A percentile compares a stretch with the other conserved stretches of the same genome.
Evolutionary conservation across 257 asterid genomes (phyloP).

Genomic region (Scutellaria galericulata): DNA sequence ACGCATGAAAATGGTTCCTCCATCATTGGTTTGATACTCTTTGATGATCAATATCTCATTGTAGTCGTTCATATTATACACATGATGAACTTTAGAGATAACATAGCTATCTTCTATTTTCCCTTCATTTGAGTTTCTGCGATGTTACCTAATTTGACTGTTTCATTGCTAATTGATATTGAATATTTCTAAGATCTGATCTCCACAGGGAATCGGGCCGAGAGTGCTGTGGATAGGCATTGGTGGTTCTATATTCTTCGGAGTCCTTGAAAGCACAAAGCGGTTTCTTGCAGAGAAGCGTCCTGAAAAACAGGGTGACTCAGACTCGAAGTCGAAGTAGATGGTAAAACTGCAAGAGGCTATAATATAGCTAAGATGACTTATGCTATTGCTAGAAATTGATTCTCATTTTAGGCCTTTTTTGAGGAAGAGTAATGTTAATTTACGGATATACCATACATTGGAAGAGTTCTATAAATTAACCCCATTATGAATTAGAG

Average conservation of each 20-base stretch:
- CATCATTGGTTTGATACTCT: not conserved
- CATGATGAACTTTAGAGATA: too few relatives aligned
- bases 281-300: conserved; percentile 67
- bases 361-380: conserved; percentile 17
- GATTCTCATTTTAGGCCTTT: conserved; percentile 33
- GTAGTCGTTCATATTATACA: too few relatives aligned
- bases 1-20: conserved; percentile 15
- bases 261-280: conserved; percentile 89
- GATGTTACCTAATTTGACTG: not conserved
- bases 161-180: not conserved
- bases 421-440: not conserved
- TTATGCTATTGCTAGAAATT: conserved; percentile 9
- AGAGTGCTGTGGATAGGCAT: conserved; percentile 98
- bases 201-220: conserved; percentile 83
- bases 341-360: conserved; percentile 21
- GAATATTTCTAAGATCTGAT: not conserved
- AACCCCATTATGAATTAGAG: not conserved
- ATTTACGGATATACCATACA: not conserved
- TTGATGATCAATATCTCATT: not conserved
- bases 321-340: conserved; percentile 29
- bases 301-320: conserved; percentile 39
- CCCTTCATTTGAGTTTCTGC: not conserved
- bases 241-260: conserved; percentile 96
- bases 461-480: conserved; percentile 8
- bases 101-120: not conserved